These are phyloP conservation scores for Otatea glauca DNA, from an alignment of 176 grass and related monocot genomes.

Conservation along the genomic window DNA sequence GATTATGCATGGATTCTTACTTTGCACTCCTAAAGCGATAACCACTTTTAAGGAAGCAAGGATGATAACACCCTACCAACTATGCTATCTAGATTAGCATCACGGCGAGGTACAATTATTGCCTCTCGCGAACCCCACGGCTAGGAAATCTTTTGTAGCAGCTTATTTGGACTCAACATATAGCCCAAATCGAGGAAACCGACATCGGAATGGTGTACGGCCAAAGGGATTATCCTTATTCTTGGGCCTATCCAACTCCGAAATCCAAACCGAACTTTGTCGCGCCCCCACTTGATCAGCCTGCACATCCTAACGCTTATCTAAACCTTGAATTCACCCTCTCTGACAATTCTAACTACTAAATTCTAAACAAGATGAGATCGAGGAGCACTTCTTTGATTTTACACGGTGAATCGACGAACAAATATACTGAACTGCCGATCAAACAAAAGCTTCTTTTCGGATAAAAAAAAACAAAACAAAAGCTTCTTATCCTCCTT, in stretches of 20 bases:
- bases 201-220: constrained; percentile 6
- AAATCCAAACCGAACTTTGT: constrained; percentile 36
- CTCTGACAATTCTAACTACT: not conserved
- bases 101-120: constrained; percentile 25
- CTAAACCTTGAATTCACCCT: not conserved
- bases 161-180: not conserved
- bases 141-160: not conserved
- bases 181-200: not conserved
- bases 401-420: not conserved
- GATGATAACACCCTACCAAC: constrained; percentile 23
- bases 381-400: not conserved
- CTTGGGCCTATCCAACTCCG: constrained; percentile 2
- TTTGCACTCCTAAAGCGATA: not conserved
- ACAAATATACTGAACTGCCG: not conserved
- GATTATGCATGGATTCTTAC: constrained; percentile 28
- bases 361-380: not conserved
- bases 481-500: not conserved
- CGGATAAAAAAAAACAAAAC: too few species aligned
- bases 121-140: not conserved
- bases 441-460: constrained; percentile 12
- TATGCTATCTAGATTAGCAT: constrained; percentile 11
- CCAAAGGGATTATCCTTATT: not conserved
- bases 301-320: too few species aligned
- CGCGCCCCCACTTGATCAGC: not conserved
- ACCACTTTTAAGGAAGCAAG: constrained; percentile 26